Percentiles rank a stretch among this genome's conserved stretches.
phyloP scores from a whole-genome alignment of 768 basidiomycete species.

The Leccinum disarticulatum region DNA sequence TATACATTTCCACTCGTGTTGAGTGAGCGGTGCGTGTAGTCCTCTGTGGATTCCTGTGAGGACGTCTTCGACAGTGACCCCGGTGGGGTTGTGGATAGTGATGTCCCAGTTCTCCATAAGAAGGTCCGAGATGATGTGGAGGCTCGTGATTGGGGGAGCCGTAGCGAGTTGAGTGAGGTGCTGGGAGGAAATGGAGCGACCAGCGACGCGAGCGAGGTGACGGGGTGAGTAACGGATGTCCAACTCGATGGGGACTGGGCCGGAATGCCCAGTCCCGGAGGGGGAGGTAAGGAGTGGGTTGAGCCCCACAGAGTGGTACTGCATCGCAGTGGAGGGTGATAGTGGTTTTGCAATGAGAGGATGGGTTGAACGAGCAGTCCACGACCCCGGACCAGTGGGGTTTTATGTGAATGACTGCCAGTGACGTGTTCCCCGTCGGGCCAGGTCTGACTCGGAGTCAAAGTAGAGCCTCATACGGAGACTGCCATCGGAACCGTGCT shows the following conservation, averaged over 20 bases:
- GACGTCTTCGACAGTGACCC: slow-evolving; percentile 54
- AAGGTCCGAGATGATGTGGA: slow-evolving; percentile 48
- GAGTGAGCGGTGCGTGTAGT: slow-evolving; percentile 39
- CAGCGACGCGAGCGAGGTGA: slow-evolving; percentile 19
- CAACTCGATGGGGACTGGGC: slow-evolving; percentile 42
- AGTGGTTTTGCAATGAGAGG: not conserved
- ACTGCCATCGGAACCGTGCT: slow-evolving; percentile 9
- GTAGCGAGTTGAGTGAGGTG: slow-evolving; percentile 46
- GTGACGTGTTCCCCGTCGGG: not conserved
- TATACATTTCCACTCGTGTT: slow-evolving; percentile 44
- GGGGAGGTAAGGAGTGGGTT: slow-evolving; percentile 18
- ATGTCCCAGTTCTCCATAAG: slow-evolving; percentile 46
- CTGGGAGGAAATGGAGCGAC: slow-evolving; percentile 3
- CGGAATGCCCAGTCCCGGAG: slow-evolving; percentile 11
- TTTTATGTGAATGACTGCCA: slow-evolving; percentile 18
- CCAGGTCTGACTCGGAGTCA: not conserved
- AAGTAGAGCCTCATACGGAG: not conserved
- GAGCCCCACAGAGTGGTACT: slow-evolving; percentile 15
- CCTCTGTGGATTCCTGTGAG: slow-evolving; percentile 44
- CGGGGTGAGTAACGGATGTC: slow-evolving; percentile 47
- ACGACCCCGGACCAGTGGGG: not conserved
- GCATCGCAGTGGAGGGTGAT: slow-evolving; percentile 10
- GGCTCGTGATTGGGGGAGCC: slow-evolving; percentile 35
- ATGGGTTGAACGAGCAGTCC: not conserved
- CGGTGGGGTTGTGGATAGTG: slow-evolving; percentile 38